Percentiles rank a stretch among this genome's conserved stretches.
phyloP scores from a whole-genome alignment of 306 rosid species.

The Citrullus colocynthis region DNA sequence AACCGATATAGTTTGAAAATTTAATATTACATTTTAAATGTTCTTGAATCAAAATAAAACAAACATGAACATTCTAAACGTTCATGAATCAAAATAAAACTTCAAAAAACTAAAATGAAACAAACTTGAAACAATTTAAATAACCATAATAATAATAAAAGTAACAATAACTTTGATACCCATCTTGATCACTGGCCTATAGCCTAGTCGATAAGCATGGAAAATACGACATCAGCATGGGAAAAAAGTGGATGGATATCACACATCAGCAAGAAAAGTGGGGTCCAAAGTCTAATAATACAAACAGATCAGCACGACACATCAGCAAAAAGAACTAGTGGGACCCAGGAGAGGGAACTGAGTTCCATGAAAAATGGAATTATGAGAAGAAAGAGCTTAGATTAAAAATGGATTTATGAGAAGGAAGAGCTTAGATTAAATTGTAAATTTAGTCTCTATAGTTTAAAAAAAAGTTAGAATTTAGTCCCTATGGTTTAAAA shows the following conservation, averaged over 20 bases:
- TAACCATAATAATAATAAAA: no score
- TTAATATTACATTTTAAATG: no score
- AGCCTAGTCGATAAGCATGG: background rate
- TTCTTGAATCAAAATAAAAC: no score
- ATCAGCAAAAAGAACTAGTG: background rate
- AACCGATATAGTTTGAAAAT: no score
- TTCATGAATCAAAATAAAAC: no score
- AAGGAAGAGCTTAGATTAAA: background rate
- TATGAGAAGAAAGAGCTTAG: background rate
- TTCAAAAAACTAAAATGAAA: no score
- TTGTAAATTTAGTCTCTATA: no score
- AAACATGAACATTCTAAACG: no score
- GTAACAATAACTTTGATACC: background rate
- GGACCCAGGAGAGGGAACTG: background rate
- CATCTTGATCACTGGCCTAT: background rate
- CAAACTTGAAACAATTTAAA: no score
- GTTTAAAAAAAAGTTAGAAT: no score
- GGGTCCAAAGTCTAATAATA: conserved; percentile 3
- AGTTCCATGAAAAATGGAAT: background rate
- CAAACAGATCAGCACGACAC: conserved; percentile 13
- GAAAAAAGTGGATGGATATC: conserved; percentile 8
- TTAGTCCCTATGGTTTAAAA: no score
- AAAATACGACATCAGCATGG: background rate
- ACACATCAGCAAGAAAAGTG: conserved; percentile 8
- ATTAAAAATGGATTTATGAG: background rate